phyloP scores from a whole-genome alignment of 768 basidiomycete genomes.

The Lactarius deliciosus region DNA sequence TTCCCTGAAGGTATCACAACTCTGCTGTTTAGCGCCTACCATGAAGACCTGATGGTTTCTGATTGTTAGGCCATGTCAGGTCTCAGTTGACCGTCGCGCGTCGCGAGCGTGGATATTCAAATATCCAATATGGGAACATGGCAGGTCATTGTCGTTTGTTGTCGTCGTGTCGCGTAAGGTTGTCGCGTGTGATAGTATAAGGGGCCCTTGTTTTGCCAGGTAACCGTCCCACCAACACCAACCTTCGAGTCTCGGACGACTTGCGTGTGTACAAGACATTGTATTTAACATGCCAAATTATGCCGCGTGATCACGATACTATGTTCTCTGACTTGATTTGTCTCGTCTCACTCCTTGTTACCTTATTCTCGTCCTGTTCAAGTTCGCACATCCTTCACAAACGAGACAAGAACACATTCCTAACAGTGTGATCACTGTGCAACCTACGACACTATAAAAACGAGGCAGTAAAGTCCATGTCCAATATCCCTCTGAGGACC shows the following conservation, averaged over 20 bases:
- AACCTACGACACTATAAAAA: slow-evolving; percentile 5
- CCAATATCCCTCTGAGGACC: neutral
- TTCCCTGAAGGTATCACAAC: neutral
- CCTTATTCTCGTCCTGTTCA: slow-evolving; percentile 2
- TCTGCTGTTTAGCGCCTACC: neutral
- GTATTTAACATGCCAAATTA: neutral
- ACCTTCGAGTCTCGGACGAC: neutral
- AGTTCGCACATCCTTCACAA: neutral
- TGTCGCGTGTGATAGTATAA: neutral
- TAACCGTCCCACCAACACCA: neutral
- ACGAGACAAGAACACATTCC: neutral
- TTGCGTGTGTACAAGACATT: neutral
- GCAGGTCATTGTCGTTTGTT: neutral
- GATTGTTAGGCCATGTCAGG: neutral
- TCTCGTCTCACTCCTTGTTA: neutral
- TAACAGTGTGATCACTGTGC: neutral
- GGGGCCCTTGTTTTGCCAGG: neutral
- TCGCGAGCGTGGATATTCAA: neutral
- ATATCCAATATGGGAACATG: slow-evolving; percentile 6
- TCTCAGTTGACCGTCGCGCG: neutral
- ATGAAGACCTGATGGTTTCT: too few species aligned
- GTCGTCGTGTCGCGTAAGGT: neutral
- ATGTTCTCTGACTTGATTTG: neutral
- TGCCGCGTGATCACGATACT: neutral
- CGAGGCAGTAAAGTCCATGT: neutral